phyloP scores from a whole-genome alignment of 345 rosid species.

The Eucalyptus cladocalyx region DNA sequence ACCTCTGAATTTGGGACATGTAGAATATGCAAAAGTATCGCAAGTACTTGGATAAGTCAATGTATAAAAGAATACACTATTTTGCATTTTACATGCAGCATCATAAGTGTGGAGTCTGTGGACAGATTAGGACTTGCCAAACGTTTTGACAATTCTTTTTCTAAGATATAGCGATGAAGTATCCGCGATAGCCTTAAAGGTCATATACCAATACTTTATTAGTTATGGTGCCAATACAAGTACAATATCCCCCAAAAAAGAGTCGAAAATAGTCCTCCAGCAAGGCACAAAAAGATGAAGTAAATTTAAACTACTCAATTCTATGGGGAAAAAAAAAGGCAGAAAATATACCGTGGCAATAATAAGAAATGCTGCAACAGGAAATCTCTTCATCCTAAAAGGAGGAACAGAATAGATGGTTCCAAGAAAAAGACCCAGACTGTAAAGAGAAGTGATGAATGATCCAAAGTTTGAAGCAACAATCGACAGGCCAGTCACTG shows the following conservation, averaged over 20 bases:
- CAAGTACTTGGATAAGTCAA: not conserved
- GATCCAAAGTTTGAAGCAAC: constrained; percentile 75
- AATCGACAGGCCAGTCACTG: constrained; percentile 8
- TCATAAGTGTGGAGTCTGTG: not conserved
- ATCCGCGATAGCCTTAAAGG: not conserved
- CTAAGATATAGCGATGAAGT: not conserved
- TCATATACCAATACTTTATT: not conserved
- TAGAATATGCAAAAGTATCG: not conserved
- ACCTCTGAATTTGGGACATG: not conserved
- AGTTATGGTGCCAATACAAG: not conserved
- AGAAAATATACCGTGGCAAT: constrained; percentile 54
- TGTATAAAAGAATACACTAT: not conserved
- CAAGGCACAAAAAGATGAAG: not conserved
- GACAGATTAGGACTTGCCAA: not conserved
- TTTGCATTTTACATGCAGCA: not conserved
- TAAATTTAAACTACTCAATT: not conserved
- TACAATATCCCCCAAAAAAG: not conserved
- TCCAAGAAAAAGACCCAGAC: constrained; percentile 79
- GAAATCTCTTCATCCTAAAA: constrained; percentile 77
- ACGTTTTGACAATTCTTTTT: not conserved
- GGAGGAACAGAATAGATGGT: constrained; percentile 98
- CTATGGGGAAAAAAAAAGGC: not conserved
- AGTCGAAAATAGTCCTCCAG: not conserved
- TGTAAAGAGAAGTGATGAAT: constrained; percentile 67
- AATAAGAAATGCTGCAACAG: constrained; percentile 83